phyloP scores from a whole-genome alignment of 306 rosid species.

The Dalbergia oliveri region DNA sequence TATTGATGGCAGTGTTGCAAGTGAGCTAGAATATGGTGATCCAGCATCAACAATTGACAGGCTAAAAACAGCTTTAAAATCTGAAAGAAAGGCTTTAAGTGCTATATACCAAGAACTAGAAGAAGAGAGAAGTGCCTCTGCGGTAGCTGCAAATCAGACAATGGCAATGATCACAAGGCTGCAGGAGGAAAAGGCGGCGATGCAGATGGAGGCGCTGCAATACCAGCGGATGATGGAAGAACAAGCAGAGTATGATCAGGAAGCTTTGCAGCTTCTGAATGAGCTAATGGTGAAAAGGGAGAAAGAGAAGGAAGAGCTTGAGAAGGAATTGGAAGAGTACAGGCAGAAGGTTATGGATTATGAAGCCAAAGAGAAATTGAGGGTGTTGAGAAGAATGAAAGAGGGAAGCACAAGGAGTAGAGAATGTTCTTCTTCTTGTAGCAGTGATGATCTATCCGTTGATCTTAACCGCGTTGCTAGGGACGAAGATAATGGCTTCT shows the following conservation, averaged over 20 bases:
- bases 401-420: constrained; percentile 65
- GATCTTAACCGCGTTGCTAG: constrained; percentile 61
- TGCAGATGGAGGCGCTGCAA: constrained; percentile 93
- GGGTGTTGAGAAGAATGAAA: constrained; percentile 60
- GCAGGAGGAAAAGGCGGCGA: constrained; percentile 87
- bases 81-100: constrained; percentile 62
- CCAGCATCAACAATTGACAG: constrained; percentile 54
- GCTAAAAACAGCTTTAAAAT: constrained; percentile 59
- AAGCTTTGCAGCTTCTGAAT: constrained; percentile 83
- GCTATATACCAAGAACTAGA: constrained; percentile 79
- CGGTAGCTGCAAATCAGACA: constrained; percentile 83
- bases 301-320: constrained; percentile 79
- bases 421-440: constrained; percentile 63
- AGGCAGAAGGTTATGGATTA: constrained; percentile 64
- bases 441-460: constrained; percentile 71
- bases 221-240: constrained; percentile 96
- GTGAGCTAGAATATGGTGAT: constrained; percentile 65
- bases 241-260: constrained; percentile 89
- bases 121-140: constrained; percentile 91
- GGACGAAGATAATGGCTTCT: constrained; percentile 54
- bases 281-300: constrained; percentile 81
- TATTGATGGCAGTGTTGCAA: constrained; percentile 59
- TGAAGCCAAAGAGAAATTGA: constrained; percentile 69
- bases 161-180: constrained; percentile 96
- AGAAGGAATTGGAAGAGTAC: constrained; percentile 70